These are phyloP conservation scores for Raffaelea ambrosiae DNA, from an alignment of 2,329 filamentous ascomycete genomes.

Conservation along the genomic window DNA sequence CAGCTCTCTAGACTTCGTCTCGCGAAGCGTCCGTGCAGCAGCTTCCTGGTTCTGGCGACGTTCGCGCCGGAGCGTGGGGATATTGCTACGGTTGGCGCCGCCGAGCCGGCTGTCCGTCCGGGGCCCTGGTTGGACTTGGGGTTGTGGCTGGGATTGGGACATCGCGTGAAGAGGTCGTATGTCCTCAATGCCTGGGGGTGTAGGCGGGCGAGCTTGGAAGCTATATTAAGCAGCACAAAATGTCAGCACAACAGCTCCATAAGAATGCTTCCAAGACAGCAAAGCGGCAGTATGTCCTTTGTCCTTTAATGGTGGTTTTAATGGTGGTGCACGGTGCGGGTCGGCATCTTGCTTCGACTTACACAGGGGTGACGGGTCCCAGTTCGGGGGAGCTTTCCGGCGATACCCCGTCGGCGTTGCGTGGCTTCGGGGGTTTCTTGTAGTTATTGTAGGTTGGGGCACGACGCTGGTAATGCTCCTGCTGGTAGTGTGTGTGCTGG, in stretches of 20 bases:
- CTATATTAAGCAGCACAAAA: too few species aligned
- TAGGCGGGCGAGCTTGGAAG: too few species aligned
- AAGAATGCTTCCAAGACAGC: background rate
- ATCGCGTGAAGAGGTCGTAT: too few species aligned
- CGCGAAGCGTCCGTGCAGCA: slow-evolving; percentile 26
- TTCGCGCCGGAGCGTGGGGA: slow-evolving; percentile 44
- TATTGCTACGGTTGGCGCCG: slow-evolving; percentile 23
- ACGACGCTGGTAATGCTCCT: background rate
- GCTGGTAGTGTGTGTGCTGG: slow-evolving; percentile 1
- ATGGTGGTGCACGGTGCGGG: too few species aligned
- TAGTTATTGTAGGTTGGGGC: too few species aligned
- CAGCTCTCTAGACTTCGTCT: slow-evolving; percentile 28
- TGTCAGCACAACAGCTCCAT: background rate
- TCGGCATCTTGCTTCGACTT: too few species aligned
- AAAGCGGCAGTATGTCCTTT: too few species aligned
- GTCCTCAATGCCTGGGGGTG: too few species aligned
- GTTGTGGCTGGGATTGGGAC: background rate
- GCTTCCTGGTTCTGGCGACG: slow-evolving; percentile 35
- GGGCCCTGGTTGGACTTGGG: background rate
- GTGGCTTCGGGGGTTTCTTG: too few species aligned
- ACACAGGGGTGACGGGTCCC: slow-evolving; percentile 27
- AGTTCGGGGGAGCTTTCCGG: slow-evolving; percentile 50
- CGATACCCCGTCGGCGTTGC: slow-evolving; percentile 32
- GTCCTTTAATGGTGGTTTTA: too few species aligned
- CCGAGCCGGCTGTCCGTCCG: slow-evolving; percentile 10